phyloP scores from a whole-genome alignment of 495 filamentous ascomycete species.

The Penicillium lividum region DNA sequence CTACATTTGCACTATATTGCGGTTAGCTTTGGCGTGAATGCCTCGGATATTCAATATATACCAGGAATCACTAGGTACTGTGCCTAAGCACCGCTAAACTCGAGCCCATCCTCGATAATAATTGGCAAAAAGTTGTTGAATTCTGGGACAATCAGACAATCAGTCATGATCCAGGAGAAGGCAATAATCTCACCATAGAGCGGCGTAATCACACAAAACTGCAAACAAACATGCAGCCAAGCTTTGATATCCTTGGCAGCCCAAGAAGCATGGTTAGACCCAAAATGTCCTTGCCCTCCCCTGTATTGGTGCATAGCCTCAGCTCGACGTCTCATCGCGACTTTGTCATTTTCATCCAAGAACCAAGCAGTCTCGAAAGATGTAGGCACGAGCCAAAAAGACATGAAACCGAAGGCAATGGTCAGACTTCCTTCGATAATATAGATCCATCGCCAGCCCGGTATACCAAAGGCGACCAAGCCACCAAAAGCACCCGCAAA shows the following conservation, averaged over 20 bases:
- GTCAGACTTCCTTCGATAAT: constrained; percentile 37
- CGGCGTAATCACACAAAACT: too few relatives aligned
- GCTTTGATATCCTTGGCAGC: too few relatives aligned
- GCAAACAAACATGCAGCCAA: too few relatives aligned
- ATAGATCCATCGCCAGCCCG: constrained; percentile 46
- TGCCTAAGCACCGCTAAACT: too few relatives aligned
- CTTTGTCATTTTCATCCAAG: constrained; percentile 19
- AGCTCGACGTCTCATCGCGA: constrained; percentile 18
- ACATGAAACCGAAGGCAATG: constrained; percentile 15
- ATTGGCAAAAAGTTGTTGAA: too few relatives aligned
- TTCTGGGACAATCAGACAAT: too few relatives aligned
- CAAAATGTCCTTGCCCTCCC: too few relatives aligned
- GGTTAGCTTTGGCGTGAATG: neutral
- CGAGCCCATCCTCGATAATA: too few relatives aligned
- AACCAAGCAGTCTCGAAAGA: constrained; percentile 19
- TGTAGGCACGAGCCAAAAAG: constrained; percentile 20
- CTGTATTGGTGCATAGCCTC: too few relatives aligned
- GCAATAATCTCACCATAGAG: too few relatives aligned
- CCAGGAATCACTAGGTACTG: constrained; percentile 13
- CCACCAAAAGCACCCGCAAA: constrained; percentile 13
- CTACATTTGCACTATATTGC: constrained; percentile 12
- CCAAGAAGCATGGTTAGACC: too few relatives aligned
- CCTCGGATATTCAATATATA: neutral
- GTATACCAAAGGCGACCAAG: constrained; percentile 33
- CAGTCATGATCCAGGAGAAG: too few relatives aligned